Conservation (phyloP, 2,329 filamentous ascomycete genomes). For the Penicillium sp. region DNA sequence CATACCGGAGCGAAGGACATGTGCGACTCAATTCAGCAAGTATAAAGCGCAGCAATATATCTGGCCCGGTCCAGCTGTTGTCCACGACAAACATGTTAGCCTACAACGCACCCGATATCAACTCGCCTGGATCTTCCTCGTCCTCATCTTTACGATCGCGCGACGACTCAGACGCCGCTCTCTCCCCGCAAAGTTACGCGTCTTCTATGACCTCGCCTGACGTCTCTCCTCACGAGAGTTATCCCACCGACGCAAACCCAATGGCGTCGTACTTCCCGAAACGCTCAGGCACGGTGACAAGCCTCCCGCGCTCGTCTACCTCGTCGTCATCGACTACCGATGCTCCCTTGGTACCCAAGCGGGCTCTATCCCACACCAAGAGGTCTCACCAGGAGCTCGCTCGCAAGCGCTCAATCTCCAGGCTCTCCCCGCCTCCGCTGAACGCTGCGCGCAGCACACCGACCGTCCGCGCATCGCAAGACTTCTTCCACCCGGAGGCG, state of each 20-base stretch:
- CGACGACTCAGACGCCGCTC: slow-evolving; percentile 62
- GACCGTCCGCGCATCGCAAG: slow-evolving; percentile 33
- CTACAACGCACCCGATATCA: slow-evolving; percentile 87
- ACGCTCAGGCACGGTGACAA: slow-evolving; percentile 64
- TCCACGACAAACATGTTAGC: slow-evolving; percentile 96
- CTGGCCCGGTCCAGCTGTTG: slow-evolving; percentile 77
- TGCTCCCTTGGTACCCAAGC: slow-evolving; percentile 69
- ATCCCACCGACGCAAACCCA: slow-evolving; percentile 54
- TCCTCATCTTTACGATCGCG: slow-evolving; percentile 46
- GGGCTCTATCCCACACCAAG: slow-evolving; percentile 86
- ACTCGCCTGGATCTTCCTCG: slow-evolving; percentile 45
- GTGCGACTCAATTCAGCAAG: slow-evolving; percentile 45
- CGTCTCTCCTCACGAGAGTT: slow-evolving; percentile 42
- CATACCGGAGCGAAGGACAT: slow-evolving; percentile 44
- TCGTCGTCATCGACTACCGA: slow-evolving; percentile 48
- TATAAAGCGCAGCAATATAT: slow-evolving; percentile 63
- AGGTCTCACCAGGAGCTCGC: slow-evolving; percentile 75
- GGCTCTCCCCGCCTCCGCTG: slow-evolving; percentile 45
- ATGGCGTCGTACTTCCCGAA: slow-evolving; percentile 65
- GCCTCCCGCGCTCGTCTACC: slow-evolving; percentile 51
- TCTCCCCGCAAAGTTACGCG: slow-evolving; percentile 50
- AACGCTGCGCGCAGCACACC: slow-evolving; percentile 38
- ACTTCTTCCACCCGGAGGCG: slow-evolving; percentile 38
- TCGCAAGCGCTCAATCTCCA: slow-evolving; percentile 64
- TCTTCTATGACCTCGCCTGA: slow-evolving; percentile 52